Evolutionary conservation across 805 yeast species (phyloP), one percentile per base, ranked within the genome.

Genomic region (Sugiyamaella floridensis): DNA sequence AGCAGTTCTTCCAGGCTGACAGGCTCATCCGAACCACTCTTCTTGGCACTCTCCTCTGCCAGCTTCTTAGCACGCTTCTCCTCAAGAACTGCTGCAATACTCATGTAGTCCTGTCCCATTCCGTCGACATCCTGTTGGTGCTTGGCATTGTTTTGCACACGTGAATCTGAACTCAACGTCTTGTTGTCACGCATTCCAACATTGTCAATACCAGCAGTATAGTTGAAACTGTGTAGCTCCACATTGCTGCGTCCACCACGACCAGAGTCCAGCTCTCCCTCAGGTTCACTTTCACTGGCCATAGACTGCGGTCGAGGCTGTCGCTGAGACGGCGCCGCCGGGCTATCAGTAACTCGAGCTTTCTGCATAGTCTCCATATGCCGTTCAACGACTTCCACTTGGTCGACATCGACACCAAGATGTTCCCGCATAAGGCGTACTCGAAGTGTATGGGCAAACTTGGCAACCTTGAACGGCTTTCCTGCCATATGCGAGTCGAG

Each of bases 391-490:
- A 85, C 69, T 52, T 90, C 97, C 22, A 89, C 69, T 14, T 84
- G 73, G 68, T 90, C 97, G 43, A 89, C 93, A 67, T 89, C 95
- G 50, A 95, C 84, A 22, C 99, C 99, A 22, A 93, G 66, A 70
- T 93, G 99, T 65, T 93, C 99, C 58, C 99, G 79, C 99, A 93
- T 93, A 48, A 95, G 75, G 56, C 97, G 77, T 73, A 89, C 80
- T 62, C 99, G 78, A 55, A 93, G 71, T 1, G 93, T 83, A 66
- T 89, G 95, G 0, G 98, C 89, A 73, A 92, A 93, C 60, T 81
- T 82, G 2, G 89, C 92, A 2, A 92, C 99, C 55, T 76, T 69
- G 67, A 81, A 92, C 0, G 87, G 86, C 61, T 81, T 71, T 1
- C 95, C 97, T 55, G 82, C 84, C 97, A 93, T 89, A 11, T 68